Percentiles rank a stretch among this genome's conserved stretches.
These are phyloP conservation scores for Blastosporella zonata DNA, from an alignment of 1,284 basidiomycete genomes.

Conservation along the genomic window DNA sequence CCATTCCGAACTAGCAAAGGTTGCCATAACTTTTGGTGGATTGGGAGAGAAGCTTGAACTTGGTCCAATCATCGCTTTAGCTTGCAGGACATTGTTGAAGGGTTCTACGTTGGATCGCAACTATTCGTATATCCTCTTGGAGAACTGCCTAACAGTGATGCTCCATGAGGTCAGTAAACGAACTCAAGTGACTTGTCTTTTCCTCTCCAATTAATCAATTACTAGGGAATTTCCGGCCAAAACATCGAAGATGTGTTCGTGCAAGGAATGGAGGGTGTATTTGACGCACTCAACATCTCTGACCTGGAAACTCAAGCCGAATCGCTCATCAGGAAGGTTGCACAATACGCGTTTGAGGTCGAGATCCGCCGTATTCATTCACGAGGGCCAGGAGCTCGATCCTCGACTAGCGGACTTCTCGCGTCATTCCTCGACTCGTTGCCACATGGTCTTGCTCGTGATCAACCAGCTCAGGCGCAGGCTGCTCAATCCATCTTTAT, in stretches of 20 bases:
- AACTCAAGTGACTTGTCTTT: conserved; percentile 1
- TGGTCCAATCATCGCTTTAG: conserved; percentile 70
- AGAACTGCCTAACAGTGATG: conserved; percentile 70
- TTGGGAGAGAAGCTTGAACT: conserved; percentile 70
- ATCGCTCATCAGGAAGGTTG: conserved; percentile 64
- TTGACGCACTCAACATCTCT: conserved; percentile 72
- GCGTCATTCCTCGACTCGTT: conserved; percentile 77
- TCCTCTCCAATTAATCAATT: conserved; percentile 1
- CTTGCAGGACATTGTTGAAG: conserved; percentile 64
- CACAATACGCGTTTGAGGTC: conserved; percentile 63
- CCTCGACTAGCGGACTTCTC: conserved; percentile 61
- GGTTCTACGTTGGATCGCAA: conserved; percentile 61
- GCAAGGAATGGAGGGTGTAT: conserved; percentile 72
- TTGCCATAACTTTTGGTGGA: conserved; percentile 76
- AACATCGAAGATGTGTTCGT: conserved; percentile 78
- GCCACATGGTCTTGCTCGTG: conserved; percentile 66
- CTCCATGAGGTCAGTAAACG: conserved; percentile 63
- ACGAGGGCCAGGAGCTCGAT: conserved; percentile 51
- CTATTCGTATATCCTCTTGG: conserved; percentile 79
- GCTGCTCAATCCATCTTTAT: conserved; percentile 61
- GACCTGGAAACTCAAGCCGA: conserved; percentile 73
- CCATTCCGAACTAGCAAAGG: conserved; percentile 65
- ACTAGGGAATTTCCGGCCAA: conserved; percentile 67
- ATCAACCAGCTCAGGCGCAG: conserved; percentile 56
- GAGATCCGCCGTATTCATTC: conserved; percentile 59